phyloP scores from a whole-genome alignment of 2,329 filamentous ascomycete species.

The Sarocladium strictum region DNA sequence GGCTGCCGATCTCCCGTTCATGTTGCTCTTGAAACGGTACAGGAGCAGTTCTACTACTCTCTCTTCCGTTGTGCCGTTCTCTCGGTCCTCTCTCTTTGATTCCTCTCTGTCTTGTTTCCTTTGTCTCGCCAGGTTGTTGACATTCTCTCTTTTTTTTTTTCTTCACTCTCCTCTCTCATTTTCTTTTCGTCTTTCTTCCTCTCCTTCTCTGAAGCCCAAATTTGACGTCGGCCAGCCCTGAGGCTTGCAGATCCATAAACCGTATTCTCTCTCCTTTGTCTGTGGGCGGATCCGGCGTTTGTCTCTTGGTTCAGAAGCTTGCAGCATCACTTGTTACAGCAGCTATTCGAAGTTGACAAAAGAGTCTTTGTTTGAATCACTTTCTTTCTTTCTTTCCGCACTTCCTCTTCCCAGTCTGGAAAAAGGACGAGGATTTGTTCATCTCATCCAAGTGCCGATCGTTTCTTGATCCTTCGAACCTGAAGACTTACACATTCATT shows the following conservation, averaged over 20 bases:
- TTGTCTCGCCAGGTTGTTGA: conserved; percentile 11
- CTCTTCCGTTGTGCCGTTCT: conserved; percentile 9
- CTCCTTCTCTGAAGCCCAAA: too few species aligned
- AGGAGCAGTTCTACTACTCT: neutral
- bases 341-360: neutral
- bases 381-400: conserved; percentile 1
- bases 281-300: conserved; percentile 2
- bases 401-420: neutral
- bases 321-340: neutral
- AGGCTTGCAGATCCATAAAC: neutral
- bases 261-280: conserved; percentile 12
- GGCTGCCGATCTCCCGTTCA: conserved; percentile 13
- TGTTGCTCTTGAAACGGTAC: conserved; percentile 6
- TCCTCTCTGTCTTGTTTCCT: conserved; percentile 11
- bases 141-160: conserved; percentile 12
- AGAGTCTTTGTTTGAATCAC: neutral
- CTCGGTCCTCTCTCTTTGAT: conserved; percentile 5
- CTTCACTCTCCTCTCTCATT: conserved; percentile 13
- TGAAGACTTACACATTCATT: conserved; percentile 1
- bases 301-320: neutral
- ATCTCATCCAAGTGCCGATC: neutral
- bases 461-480: neutral
- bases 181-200: neutral
- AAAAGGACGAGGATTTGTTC: neutral
- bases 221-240: too few species aligned